Percentiles rank a stretch among this genome's conserved stretches.
Evolutionary conservation across 1,284 basidiomycete genomes (phyloP).

Genomic region (Schizophyllum amplum): DNA sequence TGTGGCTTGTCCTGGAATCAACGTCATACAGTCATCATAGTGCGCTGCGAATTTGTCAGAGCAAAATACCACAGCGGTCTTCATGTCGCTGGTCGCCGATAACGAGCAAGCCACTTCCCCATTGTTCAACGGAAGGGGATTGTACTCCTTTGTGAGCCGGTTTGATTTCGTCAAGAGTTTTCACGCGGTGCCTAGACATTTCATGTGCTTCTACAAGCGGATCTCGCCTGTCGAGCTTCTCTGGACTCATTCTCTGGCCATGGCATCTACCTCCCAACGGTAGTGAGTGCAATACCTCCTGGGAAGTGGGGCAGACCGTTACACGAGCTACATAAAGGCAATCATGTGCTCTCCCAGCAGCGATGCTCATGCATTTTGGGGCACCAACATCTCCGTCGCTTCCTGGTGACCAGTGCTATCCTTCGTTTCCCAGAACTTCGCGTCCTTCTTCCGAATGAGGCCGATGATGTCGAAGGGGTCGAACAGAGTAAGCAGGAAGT

Average conservation of each 20-base stretch:
- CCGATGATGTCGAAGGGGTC: conserved; percentile 5
- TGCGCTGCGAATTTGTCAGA: not conserved
- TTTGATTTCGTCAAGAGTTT: not conserved
- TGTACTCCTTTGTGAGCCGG: not conserved
- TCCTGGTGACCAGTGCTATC: no score
- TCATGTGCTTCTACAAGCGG: not conserved
- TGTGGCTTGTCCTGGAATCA: not conserved
- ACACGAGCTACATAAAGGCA: no score
- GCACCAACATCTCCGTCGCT: no score
- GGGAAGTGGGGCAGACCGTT: no score
- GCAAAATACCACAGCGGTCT: not conserved
- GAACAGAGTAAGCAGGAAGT: conserved; percentile 2
- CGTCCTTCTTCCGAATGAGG: not conserved
- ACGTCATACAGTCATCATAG: not conserved
- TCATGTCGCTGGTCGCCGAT: not conserved
- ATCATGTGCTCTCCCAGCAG: no score
- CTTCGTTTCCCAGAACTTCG: not conserved
- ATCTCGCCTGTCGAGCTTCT: no score
- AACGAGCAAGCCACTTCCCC: not conserved
- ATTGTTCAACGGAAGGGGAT: not conserved
- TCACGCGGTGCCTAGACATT: not conserved
- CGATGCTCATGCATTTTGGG: no score
- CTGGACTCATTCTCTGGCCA: no score
- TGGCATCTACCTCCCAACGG: no score
- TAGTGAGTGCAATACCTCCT: no score